These are phyloP conservation scores for Cladophialophora carrionii DNA, from an alignment of 2,329 filamentous ascomycete species.

Conservation along the genomic window DNA sequence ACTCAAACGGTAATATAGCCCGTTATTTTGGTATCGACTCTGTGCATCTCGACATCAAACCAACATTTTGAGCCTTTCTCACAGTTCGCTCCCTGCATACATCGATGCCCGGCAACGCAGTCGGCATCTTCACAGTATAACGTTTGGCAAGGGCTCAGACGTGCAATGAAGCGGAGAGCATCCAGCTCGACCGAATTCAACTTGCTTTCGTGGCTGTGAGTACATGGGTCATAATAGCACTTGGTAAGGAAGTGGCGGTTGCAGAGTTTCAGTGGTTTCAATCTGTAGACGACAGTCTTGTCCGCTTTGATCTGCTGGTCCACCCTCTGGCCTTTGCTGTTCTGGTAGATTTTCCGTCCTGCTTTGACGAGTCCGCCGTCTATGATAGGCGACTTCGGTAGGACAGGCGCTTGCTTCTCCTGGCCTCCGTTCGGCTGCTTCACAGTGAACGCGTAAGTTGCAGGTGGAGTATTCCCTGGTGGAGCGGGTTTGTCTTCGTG, in stretches of 20 bases:
- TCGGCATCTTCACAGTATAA: conserved; percentile 40
- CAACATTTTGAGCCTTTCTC: conserved; percentile 34
- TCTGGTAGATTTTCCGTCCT: conserved; percentile 30
- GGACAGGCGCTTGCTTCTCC: neutral
- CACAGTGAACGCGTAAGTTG: conserved; percentile 20
- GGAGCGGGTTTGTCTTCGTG: conserved; percentile 5
- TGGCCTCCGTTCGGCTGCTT: conserved; percentile 10
- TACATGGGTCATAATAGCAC: conserved; percentile 38
- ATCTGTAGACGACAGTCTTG: conserved; percentile 30
- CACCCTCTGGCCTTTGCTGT: conserved; percentile 40
- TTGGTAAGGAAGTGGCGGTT: conserved; percentile 42
- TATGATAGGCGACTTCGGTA: neutral
- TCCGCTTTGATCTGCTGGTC: conserved; percentile 39
- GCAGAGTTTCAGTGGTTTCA: conserved; percentile 44
- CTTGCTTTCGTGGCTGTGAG: conserved; percentile 39
- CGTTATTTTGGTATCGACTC: conserved; percentile 36
- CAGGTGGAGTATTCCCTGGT: conserved; percentile 1
- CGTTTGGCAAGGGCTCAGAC: conserved; percentile 40
- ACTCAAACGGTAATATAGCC: conserved; percentile 14
- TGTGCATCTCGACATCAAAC: conserved; percentile 39
- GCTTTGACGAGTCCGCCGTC: neutral
- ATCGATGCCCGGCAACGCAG: conserved; percentile 41
- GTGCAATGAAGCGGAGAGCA: conserved; percentile 42
- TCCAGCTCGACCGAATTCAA: conserved; percentile 36
- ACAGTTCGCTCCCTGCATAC: conserved; percentile 34